Percentiles rank a stretch among this genome's conserved stretches.
Evolutionary conservation across 163 green algal genomes (phyloP).

Genomic region (Chloromonas sp.): DNA sequence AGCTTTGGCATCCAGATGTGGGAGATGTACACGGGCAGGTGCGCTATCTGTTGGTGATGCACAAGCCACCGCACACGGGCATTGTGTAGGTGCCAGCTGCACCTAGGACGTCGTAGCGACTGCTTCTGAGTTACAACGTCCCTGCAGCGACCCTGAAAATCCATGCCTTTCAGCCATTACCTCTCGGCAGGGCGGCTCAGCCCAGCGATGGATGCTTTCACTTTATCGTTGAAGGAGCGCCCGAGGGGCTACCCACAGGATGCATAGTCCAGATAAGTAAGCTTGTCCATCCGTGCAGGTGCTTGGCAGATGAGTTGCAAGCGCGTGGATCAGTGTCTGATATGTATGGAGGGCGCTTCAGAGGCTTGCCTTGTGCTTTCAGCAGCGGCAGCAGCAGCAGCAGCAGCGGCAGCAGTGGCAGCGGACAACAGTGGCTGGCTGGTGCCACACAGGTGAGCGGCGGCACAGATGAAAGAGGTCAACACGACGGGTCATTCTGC

Average conservation of each 20-base stretch:
- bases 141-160: not conserved
- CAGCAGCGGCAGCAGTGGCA: not conserved
- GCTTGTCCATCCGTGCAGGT: not conserved
- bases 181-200: no score
- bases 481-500: no score
- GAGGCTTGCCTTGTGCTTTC: not conserved
- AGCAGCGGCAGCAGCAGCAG: not conserved
- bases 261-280: no score
- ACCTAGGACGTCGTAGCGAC: not conserved
- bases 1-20: slow-evolving; percentile 8
- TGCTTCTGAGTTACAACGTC: not conserved
- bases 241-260: no score
- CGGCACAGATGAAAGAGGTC: no score
- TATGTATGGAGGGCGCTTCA: not conserved
- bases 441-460: no score
- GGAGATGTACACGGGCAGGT: not conserved
- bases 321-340: not conserved
- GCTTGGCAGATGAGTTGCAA: not conserved
- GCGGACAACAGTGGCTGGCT: not conserved
- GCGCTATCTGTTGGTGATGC: not conserved
- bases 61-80: not conserved
- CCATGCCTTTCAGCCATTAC: not conserved
- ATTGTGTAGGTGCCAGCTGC: not conserved
- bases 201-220: no score
- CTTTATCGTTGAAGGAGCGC: no score